These are phyloP conservation scores for Diddensiella caesifluorescens DNA, from an alignment of 805 yeast genomes.

Conservation along the genomic window DNA sequence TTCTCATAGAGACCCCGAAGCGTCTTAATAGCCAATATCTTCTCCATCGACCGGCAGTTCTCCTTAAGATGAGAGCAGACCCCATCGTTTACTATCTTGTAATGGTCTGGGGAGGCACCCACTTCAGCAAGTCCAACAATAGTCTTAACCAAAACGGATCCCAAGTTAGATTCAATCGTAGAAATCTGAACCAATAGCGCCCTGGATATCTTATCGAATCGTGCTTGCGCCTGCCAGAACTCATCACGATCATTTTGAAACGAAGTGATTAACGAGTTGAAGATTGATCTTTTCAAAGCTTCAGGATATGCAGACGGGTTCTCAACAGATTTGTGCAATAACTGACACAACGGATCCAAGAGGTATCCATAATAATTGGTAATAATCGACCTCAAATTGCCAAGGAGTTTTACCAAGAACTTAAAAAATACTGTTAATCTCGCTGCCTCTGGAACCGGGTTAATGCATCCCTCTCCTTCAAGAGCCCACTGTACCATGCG, in stretches of 20 bases:
- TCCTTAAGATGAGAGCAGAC: conserved; percentile 65
- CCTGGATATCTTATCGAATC: conserved; percentile 67
- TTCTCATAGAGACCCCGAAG: conserved; percentile 79
- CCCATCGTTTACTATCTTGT: conserved; percentile 63
- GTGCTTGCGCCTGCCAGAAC: conserved; percentile 84
- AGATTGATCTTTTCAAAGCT: conserved; percentile 62
- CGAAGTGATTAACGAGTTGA: conserved; percentile 70
- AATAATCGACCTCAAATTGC: conserved; percentile 75
- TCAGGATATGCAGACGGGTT: conserved; percentile 35
- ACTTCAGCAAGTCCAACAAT: conserved; percentile 68
- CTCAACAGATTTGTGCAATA: conserved; percentile 47
- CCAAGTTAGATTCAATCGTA: conserved; percentile 66
- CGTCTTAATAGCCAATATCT: conserved; percentile 74
- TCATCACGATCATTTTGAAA: conserved; percentile 90
- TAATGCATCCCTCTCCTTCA: conserved; percentile 64
- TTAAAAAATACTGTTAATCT: conserved; percentile 73
- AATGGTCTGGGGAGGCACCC: conserved; percentile 53
- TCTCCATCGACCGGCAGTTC: conserved; percentile 45
- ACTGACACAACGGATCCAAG: conserved; percentile 59
- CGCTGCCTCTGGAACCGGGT: conserved; percentile 38
- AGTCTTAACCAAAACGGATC: conserved; percentile 75
- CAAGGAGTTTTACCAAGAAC: conserved; percentile 81
- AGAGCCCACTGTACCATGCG: conserved; percentile 87
- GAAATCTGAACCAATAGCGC: conserved; percentile 62
- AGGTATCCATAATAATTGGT: conserved; percentile 85